Base-by-base conservation (phyloP, 2,329 filamentous ascomycete genomes). In the Aspergillus sp. region DNA sequence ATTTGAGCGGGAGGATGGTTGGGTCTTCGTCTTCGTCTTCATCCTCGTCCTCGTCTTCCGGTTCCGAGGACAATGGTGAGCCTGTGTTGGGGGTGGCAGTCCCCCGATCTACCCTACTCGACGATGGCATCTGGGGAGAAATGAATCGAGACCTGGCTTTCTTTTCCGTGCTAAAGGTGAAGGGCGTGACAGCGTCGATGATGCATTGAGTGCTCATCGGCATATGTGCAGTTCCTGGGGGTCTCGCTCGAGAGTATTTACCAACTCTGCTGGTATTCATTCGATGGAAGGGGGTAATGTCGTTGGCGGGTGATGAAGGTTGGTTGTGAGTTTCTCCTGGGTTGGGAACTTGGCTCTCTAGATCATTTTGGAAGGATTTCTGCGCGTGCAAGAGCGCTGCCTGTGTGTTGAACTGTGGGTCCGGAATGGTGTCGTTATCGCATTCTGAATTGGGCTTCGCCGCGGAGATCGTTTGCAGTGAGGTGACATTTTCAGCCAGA, bases 181-280 rank as follows among this genome's bases (percentile, higher is more conserved):
- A 79, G 8, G 78, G 77, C 3, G 75, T 77, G 28, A 72, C 71
- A 13, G 74, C 71, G 57, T 79, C 75, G 15, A 80, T 71, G 67
- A 79, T 75, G 48, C 67, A 73, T 63, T 79, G 77, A 1, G 77
- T 79, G 59, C 74, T 77, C 62, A 76, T 69, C 58, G 69, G 71
- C n/a, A 62, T 54, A 17, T 58, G 64, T 1, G 62, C 62, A 19
- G 63, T 65, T 21, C 61, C 58, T 21, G 49, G 50, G 32, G 60
- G 23, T 32, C 39, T 54, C 7, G 55, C 41, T 55, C 38, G 55
- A 7, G 54, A 52, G 32, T 61, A 48, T 8, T 58, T 19, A 41
- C 30, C 39, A 4, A 41, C 39, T 38, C 48, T 57, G 28, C 64
- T 58, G 12, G 63, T 63, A 13, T 59, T 65, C 13, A 76, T 39